These are phyloP conservation scores for Tulasnella sp. DNA, from an alignment of 768 basidiomycete genomes.

Conservation along the genomic window DNA sequence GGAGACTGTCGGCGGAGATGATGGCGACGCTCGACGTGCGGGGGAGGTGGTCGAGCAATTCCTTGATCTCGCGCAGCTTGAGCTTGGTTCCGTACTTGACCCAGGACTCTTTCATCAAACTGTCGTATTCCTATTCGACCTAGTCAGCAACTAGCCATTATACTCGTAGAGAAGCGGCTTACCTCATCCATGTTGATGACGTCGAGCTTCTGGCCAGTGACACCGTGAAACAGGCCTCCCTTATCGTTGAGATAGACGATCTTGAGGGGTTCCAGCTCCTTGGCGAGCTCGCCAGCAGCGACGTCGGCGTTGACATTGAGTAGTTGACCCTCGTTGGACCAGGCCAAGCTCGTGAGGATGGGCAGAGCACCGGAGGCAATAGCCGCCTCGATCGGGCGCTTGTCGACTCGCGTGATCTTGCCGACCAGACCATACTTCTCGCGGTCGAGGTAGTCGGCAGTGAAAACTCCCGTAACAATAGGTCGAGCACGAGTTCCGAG, in stretches of 20 bases:
- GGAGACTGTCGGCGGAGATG: conserved; percentile 83
- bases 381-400: conserved; percentile 90
- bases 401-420: conserved; percentile 89
- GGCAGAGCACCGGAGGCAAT: conserved; percentile 94
- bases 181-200: conserved; percentile 98
- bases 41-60: conserved; percentile 93
- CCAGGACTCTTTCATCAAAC: conserved; percentile 96
- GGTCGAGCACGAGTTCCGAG: conserved; percentile 95
- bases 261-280: conserved; percentile 96
- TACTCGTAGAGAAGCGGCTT: conserved; percentile 15
- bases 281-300: conserved; percentile 93
- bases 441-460: conserved; percentile 90
- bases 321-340: conserved; percentile 93
- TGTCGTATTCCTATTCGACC: conserved; percentile 70
- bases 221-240: conserved; percentile 94
- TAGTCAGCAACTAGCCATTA: not conserved
- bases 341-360: conserved; percentile 89
- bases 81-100: conserved; percentile 99
- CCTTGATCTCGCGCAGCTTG: conserved; percentile 98
- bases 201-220: conserved; percentile 90
- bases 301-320: conserved; percentile 99
- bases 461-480: conserved; percentile 96
- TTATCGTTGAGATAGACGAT: conserved; percentile 98
- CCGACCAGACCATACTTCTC: conserved; percentile 94
- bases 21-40: conserved; percentile 97